Conservation (phyloP, 805 yeast genomes). For the Kazachstania taianensis region DNA sequence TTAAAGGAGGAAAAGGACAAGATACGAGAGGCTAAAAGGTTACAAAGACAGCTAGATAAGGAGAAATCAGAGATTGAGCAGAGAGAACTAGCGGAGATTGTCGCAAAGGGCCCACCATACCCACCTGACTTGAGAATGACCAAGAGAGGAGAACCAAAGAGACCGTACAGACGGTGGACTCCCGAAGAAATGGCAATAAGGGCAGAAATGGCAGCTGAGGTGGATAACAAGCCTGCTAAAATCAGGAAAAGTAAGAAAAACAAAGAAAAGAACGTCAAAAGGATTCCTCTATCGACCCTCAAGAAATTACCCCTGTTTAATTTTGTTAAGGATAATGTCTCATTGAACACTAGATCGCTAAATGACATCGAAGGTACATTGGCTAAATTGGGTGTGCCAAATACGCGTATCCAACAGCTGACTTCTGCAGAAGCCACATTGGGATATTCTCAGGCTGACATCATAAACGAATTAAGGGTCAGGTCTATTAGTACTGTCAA, state of each 20-base stretch:
- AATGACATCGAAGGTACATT: conserved; percentile 20
- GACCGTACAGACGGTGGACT: conserved; percentile 28
- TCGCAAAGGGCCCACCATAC: conserved; percentile 28
- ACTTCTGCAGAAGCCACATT: not conserved
- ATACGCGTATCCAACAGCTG: not conserved
- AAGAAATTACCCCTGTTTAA: conserved; percentile 23
- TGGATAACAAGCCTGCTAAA: not conserved
- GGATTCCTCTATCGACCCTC: conserved; percentile 18
- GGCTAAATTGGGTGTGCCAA: conserved; percentile 6
- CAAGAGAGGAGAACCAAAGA: conserved; percentile 26
- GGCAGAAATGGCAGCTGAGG: conserved; percentile 13
- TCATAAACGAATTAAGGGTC: not conserved
- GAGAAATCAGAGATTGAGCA: conserved; percentile 17
- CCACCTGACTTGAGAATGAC: conserved; percentile 25
- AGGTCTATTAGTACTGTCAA: conserved; percentile 6
- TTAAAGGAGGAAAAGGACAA: conserved; percentile 10
- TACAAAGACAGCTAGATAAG: conserved; percentile 15
- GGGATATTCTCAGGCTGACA: conserved; percentile 1
- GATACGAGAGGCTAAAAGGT: conserved; percentile 15
- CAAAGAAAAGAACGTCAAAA: conserved; percentile 18
- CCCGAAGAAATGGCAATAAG: conserved; percentile 24
- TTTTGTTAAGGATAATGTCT: conserved; percentile 9
- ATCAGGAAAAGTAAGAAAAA: conserved; percentile 1
- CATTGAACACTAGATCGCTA: conserved; percentile 4
- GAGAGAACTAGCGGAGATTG: conserved; percentile 24